Conservation (phyloP, 495 filamentous ascomycete species). For the Tricharina praecox region DNA sequence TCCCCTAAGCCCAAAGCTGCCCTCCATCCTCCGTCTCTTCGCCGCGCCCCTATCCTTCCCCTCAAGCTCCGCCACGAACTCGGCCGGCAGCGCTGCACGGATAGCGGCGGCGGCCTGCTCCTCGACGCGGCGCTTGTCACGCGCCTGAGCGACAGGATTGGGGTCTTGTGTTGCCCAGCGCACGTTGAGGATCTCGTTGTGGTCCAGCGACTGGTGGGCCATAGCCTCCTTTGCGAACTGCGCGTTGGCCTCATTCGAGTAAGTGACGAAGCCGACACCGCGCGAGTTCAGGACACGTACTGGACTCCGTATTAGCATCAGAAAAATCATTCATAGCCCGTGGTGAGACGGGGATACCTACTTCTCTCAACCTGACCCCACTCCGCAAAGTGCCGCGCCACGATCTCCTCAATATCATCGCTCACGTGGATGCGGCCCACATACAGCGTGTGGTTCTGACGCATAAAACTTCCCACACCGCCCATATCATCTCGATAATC, state of each 20-base stretch:
- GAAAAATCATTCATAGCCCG: too few species aligned
- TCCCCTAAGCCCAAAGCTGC: conserved; percentile 70
- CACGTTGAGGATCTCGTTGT: conserved; percentile 85
- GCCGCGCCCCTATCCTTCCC: conserved; percentile 70
- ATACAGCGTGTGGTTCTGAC: conserved; percentile 85
- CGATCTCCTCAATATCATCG: conserved; percentile 97
- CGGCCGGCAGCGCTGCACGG: conserved; percentile 70
- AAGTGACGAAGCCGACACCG: conserved; percentile 84
- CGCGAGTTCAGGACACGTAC: conserved; percentile 73
- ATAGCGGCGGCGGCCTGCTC: conserved; percentile 98
- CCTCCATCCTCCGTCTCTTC: conserved; percentile 80
- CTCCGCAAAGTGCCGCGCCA: conserved; percentile 79
- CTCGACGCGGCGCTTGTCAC: conserved; percentile 76
- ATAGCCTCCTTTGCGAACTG: conserved; percentile 89
- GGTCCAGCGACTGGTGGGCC: conserved; percentile 72
- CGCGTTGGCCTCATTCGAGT: conserved; percentile 65
- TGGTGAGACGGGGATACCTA: conserved; percentile 18
- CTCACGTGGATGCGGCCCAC: conserved; percentile 83
- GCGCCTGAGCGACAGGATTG: conserved; percentile 84
- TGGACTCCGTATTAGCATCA: conserved; percentile 14
- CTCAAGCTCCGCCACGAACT: conserved; percentile 86
- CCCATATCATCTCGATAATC: conserved; percentile 96
- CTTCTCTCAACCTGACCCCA: conserved; percentile 82
- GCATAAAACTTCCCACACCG: conserved; percentile 75
- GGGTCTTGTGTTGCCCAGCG: conserved; percentile 94